These are phyloP conservation scores for Agrocybe chaxingu DNA, from an alignment of 768 basidiomycete species.

Conservation along the genomic window DNA sequence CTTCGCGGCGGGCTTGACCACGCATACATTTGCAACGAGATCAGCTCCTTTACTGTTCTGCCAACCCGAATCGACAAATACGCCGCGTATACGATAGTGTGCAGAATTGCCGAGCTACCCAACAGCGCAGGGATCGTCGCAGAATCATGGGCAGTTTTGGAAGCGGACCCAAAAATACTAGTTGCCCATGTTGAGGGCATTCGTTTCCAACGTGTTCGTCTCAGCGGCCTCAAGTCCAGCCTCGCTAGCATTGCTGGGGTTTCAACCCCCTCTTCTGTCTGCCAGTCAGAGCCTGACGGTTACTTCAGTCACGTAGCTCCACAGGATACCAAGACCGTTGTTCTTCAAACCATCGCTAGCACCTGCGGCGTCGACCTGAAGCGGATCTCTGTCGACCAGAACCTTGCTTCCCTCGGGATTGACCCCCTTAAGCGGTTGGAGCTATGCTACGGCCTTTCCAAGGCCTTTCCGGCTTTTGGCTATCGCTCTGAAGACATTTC, in stretches of 20 bases:
- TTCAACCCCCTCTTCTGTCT: neutral
- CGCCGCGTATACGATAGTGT: conserved; percentile 48
- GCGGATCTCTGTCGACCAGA: conserved; percentile 29
- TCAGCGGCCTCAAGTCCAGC: conserved; percentile 45
- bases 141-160: conserved; percentile 49
- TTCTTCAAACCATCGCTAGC: conserved; percentile 37
- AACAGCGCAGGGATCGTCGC: conserved; percentile 44
- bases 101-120: conserved; percentile 39
- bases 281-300: neutral
- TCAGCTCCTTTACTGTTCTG: conserved; percentile 47
- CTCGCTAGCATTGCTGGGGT: conserved; percentile 34
- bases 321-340: conserved; percentile 22
- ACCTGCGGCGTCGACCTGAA: conserved; percentile 37
- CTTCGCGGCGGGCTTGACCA: conserved; percentile 45
- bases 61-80: conserved; percentile 37
- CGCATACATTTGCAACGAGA: conserved; percentile 60
- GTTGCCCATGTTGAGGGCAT: conserved; percentile 58
- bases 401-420: conserved; percentile 54
- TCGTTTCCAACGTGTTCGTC: conserved; percentile 53
- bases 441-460: conserved; percentile 35
- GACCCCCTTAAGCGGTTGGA: conserved; percentile 68
- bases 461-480: conserved; percentile 27
- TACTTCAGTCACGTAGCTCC: neutral
- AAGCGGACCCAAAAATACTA: conserved; percentile 32
- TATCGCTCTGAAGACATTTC: conserved; percentile 29